Base-by-base conservation (phyloP, 2,329 filamentous ascomycete species). In the Xylariaceae sp. region DNA sequence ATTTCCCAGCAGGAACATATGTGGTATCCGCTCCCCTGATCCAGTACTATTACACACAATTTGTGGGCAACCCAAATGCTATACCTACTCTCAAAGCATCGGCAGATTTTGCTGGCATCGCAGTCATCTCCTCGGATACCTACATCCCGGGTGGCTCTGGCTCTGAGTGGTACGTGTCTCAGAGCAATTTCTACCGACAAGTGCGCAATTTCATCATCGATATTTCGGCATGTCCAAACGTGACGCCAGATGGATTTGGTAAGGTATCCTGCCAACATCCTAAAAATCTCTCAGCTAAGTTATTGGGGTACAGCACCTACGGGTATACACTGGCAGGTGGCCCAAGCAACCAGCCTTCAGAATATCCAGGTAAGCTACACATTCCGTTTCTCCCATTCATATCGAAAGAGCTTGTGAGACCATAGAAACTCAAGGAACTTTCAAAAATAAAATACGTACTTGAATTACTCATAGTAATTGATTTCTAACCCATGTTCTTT, bases 191-290 rank as follows among this genome's bases (percentile, higher is more conserved):
- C 21, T 37, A 37, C 20, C 36, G 44, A 21, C 44, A 46, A 22
- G 34, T 46, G 17, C 44, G 44, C 8, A 46, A 46, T 5, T 12
- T 46, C 19, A 38, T 21, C 19, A 42, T 46, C 20, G 44, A 46
- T 3, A 46, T 46, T n/a, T n/a, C n/a, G n/a, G n/a, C 8, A 27
- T 6, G 22, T 34, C 4, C 8, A 41, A 20, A 2, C 37, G 4
- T 16, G 37, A 29, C 33, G 21, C 22, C 16, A 22, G 21, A 22
- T 16, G 12, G 17, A n/a, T n/a, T n/a, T n/a, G n/a, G n/a, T n/a
- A n/a, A n/a, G n/a, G n/a, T n/a, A n/a, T n/a, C n/a, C n/a, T n/a
- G n/a, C n/a, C n/a, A n/a, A n/a, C n/a, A n/a, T n/a, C n/a, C n/a
- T n/a, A n/a, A n/a, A n/a, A n/a, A n/a, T n/a, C n/a, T n/a, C n/a